Evolutionary conservation across 352 stramenopile genomes (phyloP), one percentile per base, ranked within the genome.

Genomic region (Lagenidium giganteum): DNA sequence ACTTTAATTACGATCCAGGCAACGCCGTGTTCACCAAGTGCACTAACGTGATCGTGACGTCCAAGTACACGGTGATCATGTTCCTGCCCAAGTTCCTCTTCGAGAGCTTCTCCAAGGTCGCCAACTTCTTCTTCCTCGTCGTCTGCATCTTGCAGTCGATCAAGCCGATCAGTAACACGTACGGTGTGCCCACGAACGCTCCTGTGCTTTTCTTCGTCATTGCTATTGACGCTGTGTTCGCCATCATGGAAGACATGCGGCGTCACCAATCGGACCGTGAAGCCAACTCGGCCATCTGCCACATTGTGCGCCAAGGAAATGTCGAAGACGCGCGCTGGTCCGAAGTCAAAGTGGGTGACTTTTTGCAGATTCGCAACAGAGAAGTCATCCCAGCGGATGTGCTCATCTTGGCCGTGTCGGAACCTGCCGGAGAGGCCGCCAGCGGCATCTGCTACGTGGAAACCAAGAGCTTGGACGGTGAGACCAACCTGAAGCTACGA

Each of bases 121-220:
- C 90, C 53, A 97, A 97, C 51, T 83, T 96, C 35, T 97, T 96
- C 60, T 97, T 97, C 47, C 70, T 97, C 31, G 70, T 96, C 60
- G 82, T 97, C 42, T 93, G 77, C 40, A 78, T 91, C 40, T 57
- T 97, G 38, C 87, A 97, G 60, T 81, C 65, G 25, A 87, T 92
- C 59, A 74, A 72, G 12, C 57, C 66, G n/a, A 89, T 92, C 59
- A 76, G 58, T 36, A 89, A 89, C 65, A 89, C 79, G 43, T 87
- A 88, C 51, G 76, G 79, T 20, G 66, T 82, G 40, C 80, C 80
- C 11, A 87, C 76, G n/a, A 87, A 87, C 57, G 71, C 72, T 13
- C 74, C 76, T 2, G 71, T 83, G 42, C 61, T 97, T 13, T 61
- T 93, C 52, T 93, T 96, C 47, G 88, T 97, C 37, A 83, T 97